phyloP scores from a whole-genome alignment of 2,329 filamentous ascomycete genomes.

The Berkeleyomyces basicola region DNA sequence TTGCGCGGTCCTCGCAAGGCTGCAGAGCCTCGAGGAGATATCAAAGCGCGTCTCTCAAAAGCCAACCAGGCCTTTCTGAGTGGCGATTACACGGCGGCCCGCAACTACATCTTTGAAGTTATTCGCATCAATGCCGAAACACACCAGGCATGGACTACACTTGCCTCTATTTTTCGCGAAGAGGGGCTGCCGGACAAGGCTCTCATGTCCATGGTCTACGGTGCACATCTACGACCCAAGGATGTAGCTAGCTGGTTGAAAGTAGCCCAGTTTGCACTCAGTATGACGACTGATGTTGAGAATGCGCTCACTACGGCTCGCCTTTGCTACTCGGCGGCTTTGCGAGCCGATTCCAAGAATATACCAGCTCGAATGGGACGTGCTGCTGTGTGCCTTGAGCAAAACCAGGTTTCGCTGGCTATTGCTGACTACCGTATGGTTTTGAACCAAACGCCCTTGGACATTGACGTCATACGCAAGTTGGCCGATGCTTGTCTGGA shows the following conservation, averaged over 20 bases:
- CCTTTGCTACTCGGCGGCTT: slow-evolving; percentile 41
- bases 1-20: slow-evolving; percentile 37
- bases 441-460: slow-evolving; percentile 33
- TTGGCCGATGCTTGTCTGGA: slow-evolving; percentile 41
- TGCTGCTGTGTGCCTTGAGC: slow-evolving; percentile 39
- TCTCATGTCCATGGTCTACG: slow-evolving; percentile 42
- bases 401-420: slow-evolving; percentile 36
- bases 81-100: slow-evolving; percentile 41
- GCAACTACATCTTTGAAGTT: slow-evolving; percentile 42
- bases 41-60: slow-evolving; percentile 48
- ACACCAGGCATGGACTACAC: slow-evolving; percentile 45
- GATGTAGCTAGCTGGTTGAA: slow-evolving; percentile 42
- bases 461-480: slow-evolving; percentile 38
- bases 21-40: slow-evolving; percentile 52
- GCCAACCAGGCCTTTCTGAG: slow-evolving; percentile 53
- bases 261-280: slow-evolving; percentile 39
- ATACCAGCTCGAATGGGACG: slow-evolving; percentile 42
- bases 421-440: slow-evolving; percentile 40
- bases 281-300: slow-evolving; percentile 24
- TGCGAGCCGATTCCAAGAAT: slow-evolving; percentile 40
- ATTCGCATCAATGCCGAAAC: slow-evolving; percentile 54
- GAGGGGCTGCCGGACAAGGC: slow-evolving; percentile 40
- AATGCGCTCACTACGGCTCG: slow-evolving; percentile 34
- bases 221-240: slow-evolving; percentile 45
- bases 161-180: slow-evolving; percentile 45